Evolutionary conservation across 1,284 basidiomycete genomes (phyloP), one percentile per base, ranked within the genome.

Genomic region (Leccinum angustisporum): DNA sequence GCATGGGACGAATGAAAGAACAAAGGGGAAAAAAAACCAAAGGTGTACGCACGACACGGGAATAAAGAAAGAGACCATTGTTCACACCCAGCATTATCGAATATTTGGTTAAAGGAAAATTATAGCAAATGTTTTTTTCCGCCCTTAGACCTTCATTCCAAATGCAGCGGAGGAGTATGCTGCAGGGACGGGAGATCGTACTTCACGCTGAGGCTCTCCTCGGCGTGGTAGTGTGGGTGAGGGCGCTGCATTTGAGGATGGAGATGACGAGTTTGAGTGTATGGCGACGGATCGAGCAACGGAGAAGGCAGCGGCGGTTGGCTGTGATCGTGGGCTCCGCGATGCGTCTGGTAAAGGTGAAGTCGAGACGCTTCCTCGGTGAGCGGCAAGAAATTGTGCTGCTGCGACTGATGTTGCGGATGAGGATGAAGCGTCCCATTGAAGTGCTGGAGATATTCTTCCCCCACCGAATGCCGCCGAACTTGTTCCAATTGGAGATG

Each of bases 321-420:
- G 36, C 25, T 71, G 70, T 60, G 54, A 64, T 73, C 70, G 68
- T 72, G 73, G 72, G 60, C 74, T 73, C 64, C 74, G 64, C 60
- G 71, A 71, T 72, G 73, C 16, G 66, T 75, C 73, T 69, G 70
- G 75, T 72, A 75, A 53, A 70, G 72, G 71, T 67, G 71, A 73
- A 67, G 64, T 55, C 65, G 72, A 56, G 71, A 70, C 62, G 55
- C 27, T 18, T 72, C 73, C 74, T 75, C 71, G 56, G 36, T 64
- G 63, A 66, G 62, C 13, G 56, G 68, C 62, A 68, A 67, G 60
- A 67, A 74, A 54, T 16, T 65, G 63, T 51, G 67, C 62, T 67
- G 68, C 57, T 55, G 69, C 13, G 48, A 50, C 59, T 63, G 70
- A 54, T 67, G 67, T 16, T 67, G 68, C 31, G 61, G 68, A 58